A percentile compares a stretch with the other conserved stretches of the same genome.
phyloP scores from a whole-genome alignment of 805 yeast species.

The Candida silvicultrix region DNA sequence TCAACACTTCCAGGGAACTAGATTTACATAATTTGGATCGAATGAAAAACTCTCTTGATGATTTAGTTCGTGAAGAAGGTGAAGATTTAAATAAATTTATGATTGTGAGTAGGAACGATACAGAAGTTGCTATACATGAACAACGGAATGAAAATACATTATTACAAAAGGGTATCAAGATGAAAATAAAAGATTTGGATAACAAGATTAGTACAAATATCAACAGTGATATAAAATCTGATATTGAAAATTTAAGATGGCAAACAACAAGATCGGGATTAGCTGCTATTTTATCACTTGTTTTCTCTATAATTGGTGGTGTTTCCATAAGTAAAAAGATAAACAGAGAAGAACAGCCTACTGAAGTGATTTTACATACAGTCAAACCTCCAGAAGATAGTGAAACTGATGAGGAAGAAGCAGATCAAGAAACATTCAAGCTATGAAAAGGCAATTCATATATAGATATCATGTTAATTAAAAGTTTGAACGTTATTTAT shows the following conservation, averaged over 20 bases:
- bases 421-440: conserved; percentile 25
- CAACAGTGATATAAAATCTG: conserved; percentile 75
- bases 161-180: conserved; percentile 58
- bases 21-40: conserved; percentile 63
- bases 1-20: conserved; percentile 62
- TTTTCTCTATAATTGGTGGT: conserved; percentile 55
- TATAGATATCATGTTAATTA: neutral
- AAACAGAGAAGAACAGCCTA: conserved; percentile 25
- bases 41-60: conserved; percentile 60
- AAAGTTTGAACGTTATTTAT: conserved; percentile 2
- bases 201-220: conserved; percentile 81
- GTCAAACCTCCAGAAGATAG: conserved; percentile 20
- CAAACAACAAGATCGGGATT: conserved; percentile 86
- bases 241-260: conserved; percentile 89
- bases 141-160: conserved; percentile 81
- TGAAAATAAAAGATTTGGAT: conserved; percentile 73
- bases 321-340: conserved; percentile 32
- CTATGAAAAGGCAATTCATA: neutral
- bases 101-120: conserved; percentile 60
- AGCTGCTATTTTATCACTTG: conserved; percentile 62
- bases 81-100: conserved; percentile 69
- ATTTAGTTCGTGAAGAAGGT: conserved; percentile 64
- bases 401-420: conserved; percentile 16
- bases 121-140: conserved; percentile 79
- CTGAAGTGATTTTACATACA: conserved; percentile 28